Percentiles rank a stretch among this genome's conserved stretches.
These are phyloP conservation scores for Spergularia marina DNA, from an alignment of 148 eudicot species.

Conservation along the genomic window DNA sequence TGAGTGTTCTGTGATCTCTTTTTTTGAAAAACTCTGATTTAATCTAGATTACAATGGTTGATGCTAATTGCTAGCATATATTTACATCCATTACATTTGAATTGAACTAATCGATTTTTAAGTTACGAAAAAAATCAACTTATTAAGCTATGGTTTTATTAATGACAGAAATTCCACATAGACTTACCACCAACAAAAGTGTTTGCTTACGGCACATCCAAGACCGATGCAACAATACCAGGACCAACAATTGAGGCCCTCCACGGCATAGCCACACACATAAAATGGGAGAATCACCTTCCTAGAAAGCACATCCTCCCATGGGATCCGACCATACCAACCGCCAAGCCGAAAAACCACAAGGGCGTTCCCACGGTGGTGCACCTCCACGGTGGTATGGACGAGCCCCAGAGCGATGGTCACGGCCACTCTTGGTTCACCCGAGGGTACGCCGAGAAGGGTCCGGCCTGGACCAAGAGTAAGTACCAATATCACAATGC, in stretches of 20 bases:
- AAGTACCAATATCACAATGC: slow-evolving; percentile 53
- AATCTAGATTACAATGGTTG: too few species aligned
- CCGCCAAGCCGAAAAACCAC: slow-evolving; percentile 47
- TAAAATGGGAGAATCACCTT: slow-evolving; percentile 72
- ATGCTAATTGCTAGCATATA: too few species aligned
- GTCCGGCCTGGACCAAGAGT: slow-evolving; percentile 53
- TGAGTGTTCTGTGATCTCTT: too few species aligned
- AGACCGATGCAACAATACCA: slow-evolving; percentile 54
- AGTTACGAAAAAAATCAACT: not conserved
- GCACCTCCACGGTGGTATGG: slow-evolving; percentile 82
- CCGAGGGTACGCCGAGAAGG: slow-evolving; percentile 38
- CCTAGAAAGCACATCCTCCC: slow-evolving; percentile 78
- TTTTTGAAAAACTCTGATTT: too few species aligned
- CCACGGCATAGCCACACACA: slow-evolving; percentile 49
- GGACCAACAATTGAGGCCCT: slow-evolving; percentile 86
- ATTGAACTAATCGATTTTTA: too few species aligned
- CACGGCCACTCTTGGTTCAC: slow-evolving; percentile 77
- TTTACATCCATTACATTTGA: too few species aligned
- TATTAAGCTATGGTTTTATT: not conserved
- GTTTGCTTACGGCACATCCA: slow-evolving; percentile 67
- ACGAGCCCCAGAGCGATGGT: slow-evolving; percentile 71
- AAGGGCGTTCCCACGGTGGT: slow-evolving; percentile 76
- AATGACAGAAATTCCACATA: slow-evolving; percentile 66
- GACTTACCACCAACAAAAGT: slow-evolving; percentile 73
- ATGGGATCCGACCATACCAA: slow-evolving; percentile 81